Evolutionary conservation across 345 rosid genomes (phyloP).

Genomic region (Brassica carinata): DNA sequence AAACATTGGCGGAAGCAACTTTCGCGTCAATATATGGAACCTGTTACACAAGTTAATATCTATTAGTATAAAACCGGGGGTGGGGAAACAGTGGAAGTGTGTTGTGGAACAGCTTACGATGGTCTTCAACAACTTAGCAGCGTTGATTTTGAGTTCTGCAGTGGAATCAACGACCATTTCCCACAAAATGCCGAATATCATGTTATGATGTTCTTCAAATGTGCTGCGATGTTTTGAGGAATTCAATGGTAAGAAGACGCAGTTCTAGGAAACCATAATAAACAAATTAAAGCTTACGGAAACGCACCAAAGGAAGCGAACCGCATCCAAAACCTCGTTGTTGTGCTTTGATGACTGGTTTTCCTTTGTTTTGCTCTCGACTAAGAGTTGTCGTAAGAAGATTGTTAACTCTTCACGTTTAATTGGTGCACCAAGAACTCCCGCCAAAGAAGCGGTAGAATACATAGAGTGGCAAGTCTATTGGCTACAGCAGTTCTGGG

Average conservation of each 20-base stretch:
- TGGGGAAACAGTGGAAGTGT: constrained; percentile 18
- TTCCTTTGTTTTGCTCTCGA: constrained; percentile 59
- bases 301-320: constrained; percentile 92
- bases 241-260: constrained; percentile 30
- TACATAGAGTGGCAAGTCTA: constrained; percentile 75
- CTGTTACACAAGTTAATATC: constrained; percentile 43
- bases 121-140: constrained; percentile 77
- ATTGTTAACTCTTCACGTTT: constrained; percentile 64
- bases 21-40: constrained; percentile 81
- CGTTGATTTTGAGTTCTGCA: constrained; percentile 75
- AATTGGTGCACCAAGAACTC: constrained; percentile 88
- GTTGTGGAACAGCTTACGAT: constrained; percentile 56
- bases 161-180: constrained; percentile 93
- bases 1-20: constrained; percentile 74
- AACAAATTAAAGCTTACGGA: constrained; percentile 9
- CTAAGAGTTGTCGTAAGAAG: constrained; percentile 78
- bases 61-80: background rate
- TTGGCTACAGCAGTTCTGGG: constrained; percentile 78
- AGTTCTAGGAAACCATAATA: constrained; percentile 18
- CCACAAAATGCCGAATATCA: constrained; percentile 86
- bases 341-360: constrained; percentile 51
- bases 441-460: constrained; percentile 91
- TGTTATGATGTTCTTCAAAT: constrained; percentile 73
- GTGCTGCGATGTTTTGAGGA: constrained; percentile 61
- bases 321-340: constrained; percentile 69